Percentiles rank a stretch among this genome's conserved stretches.
These are phyloP conservation scores for Verticillium nonalfalfae DNA, from an alignment of 2,329 filamentous ascomycete species.

Conservation along the genomic window DNA sequence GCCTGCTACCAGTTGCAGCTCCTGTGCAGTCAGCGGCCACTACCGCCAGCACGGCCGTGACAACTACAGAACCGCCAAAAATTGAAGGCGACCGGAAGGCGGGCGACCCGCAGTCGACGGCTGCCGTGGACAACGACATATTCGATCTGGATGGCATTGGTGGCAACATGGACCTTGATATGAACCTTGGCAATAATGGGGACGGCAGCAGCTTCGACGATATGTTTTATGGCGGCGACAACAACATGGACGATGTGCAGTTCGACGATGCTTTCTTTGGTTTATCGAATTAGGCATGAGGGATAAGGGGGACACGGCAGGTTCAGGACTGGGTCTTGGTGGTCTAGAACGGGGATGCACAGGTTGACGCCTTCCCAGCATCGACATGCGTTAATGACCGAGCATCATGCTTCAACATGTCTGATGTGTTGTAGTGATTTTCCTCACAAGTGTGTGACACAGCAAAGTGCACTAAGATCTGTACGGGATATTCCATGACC, in stretches of 20 bases:
- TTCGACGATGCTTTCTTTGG: constrained; percentile 43
- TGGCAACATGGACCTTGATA: constrained; percentile 33
- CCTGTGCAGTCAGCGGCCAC: constrained; percentile 2
- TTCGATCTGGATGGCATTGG: constrained; percentile 36
- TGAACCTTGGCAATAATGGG: constrained; percentile 25
- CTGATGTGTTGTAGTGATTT: no score
- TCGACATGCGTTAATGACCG: no score
- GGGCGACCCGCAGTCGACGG: constrained; percentile 11
- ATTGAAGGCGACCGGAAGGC: constrained; percentile 18
- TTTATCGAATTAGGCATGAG: background rate
- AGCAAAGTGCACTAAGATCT: no score
- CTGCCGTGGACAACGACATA: constrained; percentile 32
- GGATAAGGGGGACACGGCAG: background rate
- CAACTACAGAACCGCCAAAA: constrained; percentile 6
- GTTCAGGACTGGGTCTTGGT: background rate
- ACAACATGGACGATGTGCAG: constrained; percentile 36
- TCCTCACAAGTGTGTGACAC: no score
- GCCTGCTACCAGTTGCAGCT: constrained; percentile 8
- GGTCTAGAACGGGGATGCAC: no score
- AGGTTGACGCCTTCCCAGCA: no score
- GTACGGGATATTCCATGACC: no score
- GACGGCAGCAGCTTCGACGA: constrained; percentile 42
- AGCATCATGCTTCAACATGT: no score
- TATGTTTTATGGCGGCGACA: constrained; percentile 36
- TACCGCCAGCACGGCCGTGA: constrained; percentile 1